A percentile compares a stretch with the other conserved stretches of the same genome.
These are phyloP conservation scores for Zangia roseola DNA, from an alignment of 768 basidiomycete genomes.

Conservation along the genomic window DNA sequence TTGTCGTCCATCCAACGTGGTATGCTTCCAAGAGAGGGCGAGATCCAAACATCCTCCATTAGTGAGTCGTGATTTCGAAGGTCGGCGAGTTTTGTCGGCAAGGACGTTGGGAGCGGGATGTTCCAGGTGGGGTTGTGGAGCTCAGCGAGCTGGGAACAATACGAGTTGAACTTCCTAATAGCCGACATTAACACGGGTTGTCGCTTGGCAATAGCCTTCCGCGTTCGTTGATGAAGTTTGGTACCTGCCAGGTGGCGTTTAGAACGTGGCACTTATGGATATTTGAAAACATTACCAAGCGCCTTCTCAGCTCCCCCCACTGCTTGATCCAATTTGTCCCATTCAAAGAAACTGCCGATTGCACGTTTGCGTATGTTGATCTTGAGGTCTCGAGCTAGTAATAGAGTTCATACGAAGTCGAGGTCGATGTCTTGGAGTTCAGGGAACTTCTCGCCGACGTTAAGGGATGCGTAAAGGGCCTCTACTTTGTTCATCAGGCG, in stretches of 20 bases:
- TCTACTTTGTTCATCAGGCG: no score
- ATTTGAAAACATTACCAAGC: no score
- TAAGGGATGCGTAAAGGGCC: no score
- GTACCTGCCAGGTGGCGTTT: no score
- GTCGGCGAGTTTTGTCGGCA: constrained; percentile 30
- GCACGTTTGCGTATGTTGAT: no score
- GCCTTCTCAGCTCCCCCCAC: constrained; percentile 24
- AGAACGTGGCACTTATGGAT: no score
- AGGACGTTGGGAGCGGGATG: constrained; percentile 33
- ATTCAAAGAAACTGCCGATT: no score
- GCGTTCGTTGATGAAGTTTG: constrained; percentile 7
- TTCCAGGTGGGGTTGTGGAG: constrained; percentile 21
- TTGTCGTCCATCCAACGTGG: not conserved
- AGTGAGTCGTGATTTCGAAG: constrained; percentile 19
- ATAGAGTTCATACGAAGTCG: no score
- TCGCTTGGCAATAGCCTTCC: not conserved
- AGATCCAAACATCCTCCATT: constrained; percentile 34
- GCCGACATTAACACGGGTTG: constrained; percentile 1
- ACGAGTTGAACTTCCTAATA: constrained; percentile 27
- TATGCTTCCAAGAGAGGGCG: not conserved
- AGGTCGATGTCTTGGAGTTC: no score
- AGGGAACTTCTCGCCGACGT: no score
- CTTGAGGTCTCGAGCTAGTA: no score
- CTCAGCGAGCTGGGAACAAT: constrained; percentile 21
- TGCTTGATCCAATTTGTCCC: no score